Base-by-base conservation (phyloP, 1,284 basidiomycete species). In the Exsudoporus floridanus region DNA sequence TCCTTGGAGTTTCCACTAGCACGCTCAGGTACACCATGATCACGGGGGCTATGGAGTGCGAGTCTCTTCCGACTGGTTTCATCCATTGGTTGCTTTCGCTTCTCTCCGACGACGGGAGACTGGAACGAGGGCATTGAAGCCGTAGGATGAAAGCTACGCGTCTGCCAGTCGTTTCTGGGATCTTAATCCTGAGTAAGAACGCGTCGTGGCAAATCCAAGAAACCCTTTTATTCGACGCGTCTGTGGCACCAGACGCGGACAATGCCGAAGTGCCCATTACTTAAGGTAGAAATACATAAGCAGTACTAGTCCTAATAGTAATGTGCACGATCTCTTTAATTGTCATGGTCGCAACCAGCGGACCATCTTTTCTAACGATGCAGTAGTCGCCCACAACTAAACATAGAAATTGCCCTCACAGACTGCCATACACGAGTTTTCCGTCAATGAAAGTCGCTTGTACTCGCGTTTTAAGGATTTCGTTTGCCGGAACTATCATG, bases 401-500 rank as follows among this genome's bases (percentile, higher is more conserved):
- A 25, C 18, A 9, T 5, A 44, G 7, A 13, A 28, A 13, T 19
- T 14, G 9, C 7, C 31, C 35, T 62, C 35, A 66, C 19, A 69
- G 38, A 27, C n/a, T 10, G 25, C 87, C 88, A 64, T 82, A 92
- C 28, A 83, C 84, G 8, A 80, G 71, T 54, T 77, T 70, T 19
- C 93, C 93, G 64, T 94, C 92, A 13, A 95, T 79, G 45, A 88
- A 81, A 5, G 92, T 94, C 3, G 83, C 83, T 33, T 86, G 72
- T 36, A 91, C 89, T 56, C 79, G 75, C 6, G 90, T 87, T n/a
- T 74, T 64, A 25, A 94, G 75, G 44, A 96, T 84, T 52, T 83
- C 75, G 35, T 75, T 64, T 1, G 73, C 67, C 5, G 83, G 75
- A 27, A 92, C 71, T 5, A 75, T 74, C 84, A 95, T 87, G 59